phyloP scores from a whole-genome alignment of 371 early-diverging fungal species.

The Choanephora cucurbitarum region DNA sequence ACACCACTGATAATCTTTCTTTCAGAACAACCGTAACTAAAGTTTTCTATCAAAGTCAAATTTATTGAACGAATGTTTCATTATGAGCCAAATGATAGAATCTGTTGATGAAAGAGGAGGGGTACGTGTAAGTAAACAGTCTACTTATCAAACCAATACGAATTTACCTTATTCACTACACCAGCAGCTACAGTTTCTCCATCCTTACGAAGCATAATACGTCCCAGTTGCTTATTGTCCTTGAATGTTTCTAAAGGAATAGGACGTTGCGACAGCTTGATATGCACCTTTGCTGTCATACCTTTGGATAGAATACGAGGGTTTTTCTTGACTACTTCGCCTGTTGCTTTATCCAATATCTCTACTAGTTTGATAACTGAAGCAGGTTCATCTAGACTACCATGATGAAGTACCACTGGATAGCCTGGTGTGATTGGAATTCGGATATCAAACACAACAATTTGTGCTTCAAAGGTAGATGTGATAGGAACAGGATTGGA shows the following conservation, averaged over 20 bases:
- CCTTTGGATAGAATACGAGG: conserved; percentile 83
- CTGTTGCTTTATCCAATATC: conserved; percentile 80
- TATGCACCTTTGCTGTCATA: conserved; percentile 82
- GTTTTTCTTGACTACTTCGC: conserved; percentile 79
- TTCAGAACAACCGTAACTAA: too few relatives aligned
- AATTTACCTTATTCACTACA: conserved; percentile 66
- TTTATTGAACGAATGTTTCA: background rate
- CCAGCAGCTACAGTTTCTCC: conserved; percentile 93
- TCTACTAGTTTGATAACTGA: conserved; percentile 71
- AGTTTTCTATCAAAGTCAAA: too few relatives aligned
- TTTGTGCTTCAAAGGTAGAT: conserved; percentile 76
- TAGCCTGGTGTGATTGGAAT: conserved; percentile 92
- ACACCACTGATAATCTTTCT: too few relatives aligned
- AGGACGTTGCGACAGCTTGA: conserved; percentile 65
- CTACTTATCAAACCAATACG: background rate
- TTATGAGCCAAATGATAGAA: conserved; percentile 50
- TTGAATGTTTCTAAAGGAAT: conserved; percentile 87
- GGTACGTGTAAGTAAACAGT: background rate
- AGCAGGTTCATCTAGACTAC: conserved; percentile 80
- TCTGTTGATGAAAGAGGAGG: conserved; percentile 25
- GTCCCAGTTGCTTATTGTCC: conserved; percentile 84
- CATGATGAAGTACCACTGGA: conserved; percentile 82
- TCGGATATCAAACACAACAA: conserved; percentile 89
- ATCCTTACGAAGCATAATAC: conserved; percentile 85
- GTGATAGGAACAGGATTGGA: conserved; percentile 71